These are phyloP conservation scores for Cryptococcus jaspeensis DNA, from an alignment of 1,284 basidiomycete species.

Conservation along the genomic window DNA sequence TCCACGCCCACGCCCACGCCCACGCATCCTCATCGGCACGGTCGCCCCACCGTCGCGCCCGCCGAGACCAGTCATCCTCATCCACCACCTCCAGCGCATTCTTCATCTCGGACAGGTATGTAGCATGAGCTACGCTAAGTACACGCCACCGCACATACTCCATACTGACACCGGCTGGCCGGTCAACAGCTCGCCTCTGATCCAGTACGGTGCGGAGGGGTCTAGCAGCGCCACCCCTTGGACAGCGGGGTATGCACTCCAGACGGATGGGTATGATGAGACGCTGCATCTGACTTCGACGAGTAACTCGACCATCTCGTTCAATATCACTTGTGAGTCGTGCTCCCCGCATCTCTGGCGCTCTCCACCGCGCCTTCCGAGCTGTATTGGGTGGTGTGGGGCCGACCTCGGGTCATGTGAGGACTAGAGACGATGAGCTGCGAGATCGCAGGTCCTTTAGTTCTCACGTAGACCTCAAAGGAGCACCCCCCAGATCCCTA, in stretches of 20 bases:
- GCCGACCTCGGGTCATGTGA: too few species aligned
- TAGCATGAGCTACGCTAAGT: too few species aligned
- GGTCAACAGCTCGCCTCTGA: slow-evolving; percentile 24
- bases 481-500: neutral
- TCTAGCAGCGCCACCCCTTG: slow-evolving; percentile 16
- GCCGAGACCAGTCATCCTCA: neutral
- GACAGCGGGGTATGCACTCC: slow-evolving; percentile 31
- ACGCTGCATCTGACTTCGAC: slow-evolving; percentile 29
- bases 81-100: slow-evolving; percentile 10
- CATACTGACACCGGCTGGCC: too few species aligned
- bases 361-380: too few species aligned
- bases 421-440: too few species aligned
- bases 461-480: too few species aligned
- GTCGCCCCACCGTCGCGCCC: neutral
- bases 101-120: slow-evolving; percentile 25
- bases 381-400: too few species aligned
- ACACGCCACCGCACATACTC: too few species aligned
- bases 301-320: slow-evolving; percentile 19
- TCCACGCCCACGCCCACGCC: neutral
- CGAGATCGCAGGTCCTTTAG: too few species aligned
- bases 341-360: neutral
- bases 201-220: slow-evolving; percentile 25
- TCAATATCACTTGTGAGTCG: slow-evolving; percentile 34
- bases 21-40: neutral
- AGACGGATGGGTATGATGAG: slow-evolving; percentile 34